phyloP scores from a whole-genome alignment of 23 red algal genomes.

The Cyanidium caldarium region DNA sequence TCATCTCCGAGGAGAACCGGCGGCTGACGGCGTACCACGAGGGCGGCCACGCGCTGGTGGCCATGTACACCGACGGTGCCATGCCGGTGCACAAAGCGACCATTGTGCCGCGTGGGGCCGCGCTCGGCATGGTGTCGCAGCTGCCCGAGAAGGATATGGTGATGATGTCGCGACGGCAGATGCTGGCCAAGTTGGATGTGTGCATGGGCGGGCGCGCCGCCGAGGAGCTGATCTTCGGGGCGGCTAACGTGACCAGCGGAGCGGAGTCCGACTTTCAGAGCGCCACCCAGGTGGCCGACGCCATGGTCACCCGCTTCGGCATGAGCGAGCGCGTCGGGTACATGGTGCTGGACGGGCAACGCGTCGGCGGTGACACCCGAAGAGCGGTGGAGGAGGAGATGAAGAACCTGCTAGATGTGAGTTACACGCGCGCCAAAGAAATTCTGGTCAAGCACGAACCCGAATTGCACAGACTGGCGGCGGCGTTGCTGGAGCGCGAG shows the following conservation, averaged over 20 bases:
- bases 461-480: conserved; percentile 67
- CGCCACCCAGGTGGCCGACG: conserved; percentile 86
- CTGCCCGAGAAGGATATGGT: conserved; percentile 86
- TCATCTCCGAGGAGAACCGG: conserved; percentile 51
- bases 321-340: conserved; percentile 70
- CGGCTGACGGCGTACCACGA: conserved; percentile 87
- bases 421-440: conserved; percentile 41
- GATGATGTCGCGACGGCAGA: conserved; percentile 51
- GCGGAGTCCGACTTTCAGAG: conserved; percentile 73
- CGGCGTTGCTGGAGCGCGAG: conserved; percentile 60
- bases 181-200: conserved; percentile 84
- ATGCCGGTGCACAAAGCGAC: conserved; percentile 95
- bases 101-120: conserved; percentile 77
- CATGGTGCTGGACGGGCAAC: conserved; percentile 51
- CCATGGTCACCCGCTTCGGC: conserved; percentile 94
- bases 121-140: conserved; percentile 89
- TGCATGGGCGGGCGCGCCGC: conserved; percentile 92
- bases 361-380: conserved; percentile 48
- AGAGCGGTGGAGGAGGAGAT: conserved; percentile 68
- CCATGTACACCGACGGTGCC: conserved; percentile 61
- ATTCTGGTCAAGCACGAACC: conserved; percentile 45
- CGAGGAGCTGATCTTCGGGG: conserved; percentile 80
- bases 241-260: conserved; percentile 64
- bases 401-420: conserved; percentile 44
- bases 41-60: conserved; percentile 82